Evolutionary conservation across 1,139 yeast genomes (phyloP).

Genomic region (Yamadazyma sp.): DNA sequence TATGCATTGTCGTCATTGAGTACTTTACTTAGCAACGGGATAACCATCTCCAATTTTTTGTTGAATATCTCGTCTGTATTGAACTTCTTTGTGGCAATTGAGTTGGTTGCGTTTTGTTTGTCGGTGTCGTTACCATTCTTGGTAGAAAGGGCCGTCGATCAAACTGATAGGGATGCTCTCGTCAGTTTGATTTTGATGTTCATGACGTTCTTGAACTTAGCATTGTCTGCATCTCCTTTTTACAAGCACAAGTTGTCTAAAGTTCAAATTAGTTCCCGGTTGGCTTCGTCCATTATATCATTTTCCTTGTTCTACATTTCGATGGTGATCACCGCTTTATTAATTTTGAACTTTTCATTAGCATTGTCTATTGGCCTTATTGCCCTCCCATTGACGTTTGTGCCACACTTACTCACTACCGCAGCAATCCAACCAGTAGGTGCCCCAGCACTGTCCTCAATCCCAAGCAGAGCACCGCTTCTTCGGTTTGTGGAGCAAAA

Average conservation of each 20-base stretch:
- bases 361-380: slow-evolving; percentile 69
- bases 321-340: slow-evolving; percentile 66
- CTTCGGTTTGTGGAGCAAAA: slow-evolving; percentile 13
- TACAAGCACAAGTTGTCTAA: slow-evolving; percentile 11
- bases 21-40: slow-evolving; percentile 48
- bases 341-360: slow-evolving; percentile 82
- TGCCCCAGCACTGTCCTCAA: neutral
- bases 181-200: slow-evolving; percentile 19
- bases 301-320: slow-evolving; percentile 62
- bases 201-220: slow-evolving; percentile 20
- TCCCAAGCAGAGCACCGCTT: slow-evolving; percentile 7
- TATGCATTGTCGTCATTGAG: slow-evolving; percentile 73
- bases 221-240: slow-evolving; percentile 22
- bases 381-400: slow-evolving; percentile 70
- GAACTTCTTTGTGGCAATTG: slow-evolving; percentile 35
- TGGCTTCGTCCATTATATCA: slow-evolving; percentile 33
- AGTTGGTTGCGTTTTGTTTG: slow-evolving; percentile 28
- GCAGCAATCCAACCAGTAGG: slow-evolving; percentile 5
- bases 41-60: slow-evolving; percentile 24
- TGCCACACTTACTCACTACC: slow-evolving; percentile 42
- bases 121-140: slow-evolving; percentile 30
- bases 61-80: slow-evolving; percentile 27
- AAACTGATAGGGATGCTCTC: slow-evolving; percentile 16
- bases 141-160: slow-evolving; percentile 12
- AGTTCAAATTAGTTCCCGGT: slow-evolving; percentile 18